Evolutionary conservation across 768 basidiomycete genomes (phyloP), one percentile per base, ranked within the genome.

Genomic region (Gymnopilus junonius): DNA sequence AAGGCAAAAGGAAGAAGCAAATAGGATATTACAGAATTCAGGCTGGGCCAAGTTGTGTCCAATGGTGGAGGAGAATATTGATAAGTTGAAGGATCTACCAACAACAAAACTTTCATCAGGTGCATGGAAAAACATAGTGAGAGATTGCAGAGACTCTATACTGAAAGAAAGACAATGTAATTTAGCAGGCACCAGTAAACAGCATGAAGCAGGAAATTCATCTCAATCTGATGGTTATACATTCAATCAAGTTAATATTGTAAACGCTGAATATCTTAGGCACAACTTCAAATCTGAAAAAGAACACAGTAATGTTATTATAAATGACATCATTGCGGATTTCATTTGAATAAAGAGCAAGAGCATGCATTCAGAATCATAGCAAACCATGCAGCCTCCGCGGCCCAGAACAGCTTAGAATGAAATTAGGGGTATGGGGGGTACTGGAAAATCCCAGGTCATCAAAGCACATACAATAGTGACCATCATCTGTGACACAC

Each of bases 401-500:
- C 45, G n/a, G 14, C 11, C 65, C 75, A 1, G 58, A 70, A 10
- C 71, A 71, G 5, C 31, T 77, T 1, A 73, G 67, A 32, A 74
- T 77, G 73, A n/a, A 74, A 75, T 55, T 58, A 74, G 71, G 7
- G 77, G 77, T 0, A 75, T 75, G 65, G 76, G 69, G 15, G 74
- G 77, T 6, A 53, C 51, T n/a, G n/a, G n/a, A n/a, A n/a, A n/a
- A n/a, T n/a, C n/a, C n/a, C n/a, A n/a, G n/a, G n/a, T n/a, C n/a
- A n/a, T n/a, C n/a, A n/a, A n/a, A n/a, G n/a, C n/a, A n/a, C n/a
- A n/a, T n/a, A n/a, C n/a, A n/a, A n/a, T n/a, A n/a, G n/a, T n/a
- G n/a, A n/a, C n/a, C n/a, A n/a, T n/a, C n/a, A n/a, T n/a, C n/a
- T n/a, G n/a, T n/a, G n/a, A n/a, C n/a, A n/a, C n/a, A n/a, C n/a